Conservation (phyloP, 805 yeast species). For the Ogataea neopini region DNA sequence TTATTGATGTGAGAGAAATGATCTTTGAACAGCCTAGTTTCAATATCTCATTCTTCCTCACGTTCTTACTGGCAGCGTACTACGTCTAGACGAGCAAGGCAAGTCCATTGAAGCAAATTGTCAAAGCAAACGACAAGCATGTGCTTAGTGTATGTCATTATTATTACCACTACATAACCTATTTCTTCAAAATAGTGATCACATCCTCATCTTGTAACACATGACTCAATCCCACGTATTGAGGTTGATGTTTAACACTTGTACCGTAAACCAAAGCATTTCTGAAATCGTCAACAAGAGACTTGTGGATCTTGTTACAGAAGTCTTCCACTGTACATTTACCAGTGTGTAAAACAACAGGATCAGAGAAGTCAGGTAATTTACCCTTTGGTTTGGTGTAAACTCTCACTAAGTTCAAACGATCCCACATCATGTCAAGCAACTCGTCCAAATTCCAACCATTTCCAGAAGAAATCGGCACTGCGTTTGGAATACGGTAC, state of each 20-base stretch:
- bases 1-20: slow-evolving; percentile 49
- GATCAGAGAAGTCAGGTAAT: slow-evolving; percentile 91
- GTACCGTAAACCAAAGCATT: slow-evolving; percentile 91
- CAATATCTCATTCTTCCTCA: slow-evolving; percentile 53
- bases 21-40: slow-evolving; percentile 62
- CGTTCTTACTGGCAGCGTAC: slow-evolving; percentile 62
- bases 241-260: slow-evolving; percentile 97
- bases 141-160: neutral
- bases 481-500: slow-evolving; percentile 93
- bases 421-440: slow-evolving; percentile 93
- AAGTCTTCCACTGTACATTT: slow-evolving; percentile 90
- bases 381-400: slow-evolving; percentile 97
- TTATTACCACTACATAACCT: neutral
- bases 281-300: slow-evolving; percentile 89
- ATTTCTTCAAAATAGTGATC: slow-evolving; percentile 85
- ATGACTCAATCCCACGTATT: slow-evolving; percentile 87
- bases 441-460: slow-evolving; percentile 98
- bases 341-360: slow-evolving; percentile 84
- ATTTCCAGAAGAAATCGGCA: slow-evolving; percentile 92
- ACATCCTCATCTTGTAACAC: slow-evolving; percentile 93
- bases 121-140: too few relatives aligned
- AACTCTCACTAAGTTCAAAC: slow-evolving; percentile 86
- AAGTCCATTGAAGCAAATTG: too few relatives aligned
- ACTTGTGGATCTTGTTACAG: slow-evolving; percentile 94
- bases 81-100: slow-evolving; percentile 36